Percentiles rank a stretch among this genome's conserved stretches.
These are phyloP conservation scores for Tarenaya hassleriana DNA, from an alignment of 345 rosid genomes.

Conservation along the genomic window DNA sequence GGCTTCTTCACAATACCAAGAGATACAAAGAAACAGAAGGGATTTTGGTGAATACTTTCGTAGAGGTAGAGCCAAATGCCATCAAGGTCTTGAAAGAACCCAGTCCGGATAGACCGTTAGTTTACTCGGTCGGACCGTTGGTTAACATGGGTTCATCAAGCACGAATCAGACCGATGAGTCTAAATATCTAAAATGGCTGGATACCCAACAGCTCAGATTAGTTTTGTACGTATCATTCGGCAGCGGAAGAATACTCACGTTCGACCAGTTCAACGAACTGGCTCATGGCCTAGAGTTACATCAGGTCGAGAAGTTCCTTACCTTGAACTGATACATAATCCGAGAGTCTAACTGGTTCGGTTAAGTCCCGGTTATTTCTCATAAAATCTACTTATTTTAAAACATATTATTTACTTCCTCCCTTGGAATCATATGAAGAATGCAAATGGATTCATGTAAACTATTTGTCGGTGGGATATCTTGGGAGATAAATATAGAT, in stretches of 20 bases:
- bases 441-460: too few relatives aligned
- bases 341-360: too few relatives aligned
- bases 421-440: too few relatives aligned
- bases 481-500: too few relatives aligned
- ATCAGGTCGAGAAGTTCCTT: too few relatives aligned
- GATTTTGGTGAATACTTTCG: constrained; percentile 35
- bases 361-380: too few relatives aligned
- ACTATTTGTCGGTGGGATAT: too few relatives aligned
- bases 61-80: constrained; percentile 34
- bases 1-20: constrained; percentile 26
- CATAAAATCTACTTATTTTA: too few relatives aligned
- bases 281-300: constrained; percentile 22
- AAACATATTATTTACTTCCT: too few relatives aligned
- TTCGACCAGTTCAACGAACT: constrained; percentile 22
- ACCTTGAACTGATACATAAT: too few relatives aligned
- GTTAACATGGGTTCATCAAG: constrained; percentile 9
- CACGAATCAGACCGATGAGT: neutral
- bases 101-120: constrained; percentile 24
- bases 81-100: constrained; percentile 29
- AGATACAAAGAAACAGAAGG: constrained; percentile 31
- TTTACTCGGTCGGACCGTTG: constrained; percentile 41
- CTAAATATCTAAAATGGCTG: constrained; percentile 39
- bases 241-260: constrained; percentile 60
- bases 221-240: constrained; percentile 60
- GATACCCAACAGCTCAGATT: constrained; percentile 41